A percentile compares a stretch with the other conserved stretches of the same genome.
phyloP scores from a whole-genome alignment of 192 early-diverging fungal species.

The Coemansia sp. region DNA sequence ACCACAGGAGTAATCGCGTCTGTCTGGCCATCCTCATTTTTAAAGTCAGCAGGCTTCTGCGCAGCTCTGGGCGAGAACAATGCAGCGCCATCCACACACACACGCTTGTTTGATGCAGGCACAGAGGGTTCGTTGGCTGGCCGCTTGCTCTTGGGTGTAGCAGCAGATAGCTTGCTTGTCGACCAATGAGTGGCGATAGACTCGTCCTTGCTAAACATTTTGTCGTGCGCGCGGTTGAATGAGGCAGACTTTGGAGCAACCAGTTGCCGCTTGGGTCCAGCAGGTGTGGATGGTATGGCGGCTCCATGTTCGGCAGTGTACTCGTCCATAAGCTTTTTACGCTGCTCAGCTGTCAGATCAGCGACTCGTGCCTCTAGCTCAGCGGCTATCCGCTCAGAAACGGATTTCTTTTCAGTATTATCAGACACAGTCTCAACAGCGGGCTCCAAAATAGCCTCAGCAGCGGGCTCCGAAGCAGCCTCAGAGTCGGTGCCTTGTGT shows the following conservation, averaged over 20 bases:
- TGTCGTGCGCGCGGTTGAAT: conserved; percentile 39
- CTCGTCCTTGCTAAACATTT: conserved; percentile 31
- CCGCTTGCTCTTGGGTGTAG: conserved; percentile 40
- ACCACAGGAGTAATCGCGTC: too few relatives aligned
- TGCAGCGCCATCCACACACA: conserved; percentile 30
- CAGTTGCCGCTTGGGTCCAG: neutral
- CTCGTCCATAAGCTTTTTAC: conserved; percentile 15
- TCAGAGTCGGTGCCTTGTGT: neutral
- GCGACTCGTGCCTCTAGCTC: conserved; percentile 31
- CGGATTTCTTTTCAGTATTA: too few relatives aligned
- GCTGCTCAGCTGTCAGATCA: conserved; percentile 22
- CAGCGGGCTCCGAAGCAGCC: neutral
- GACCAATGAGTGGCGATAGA: conserved; percentile 48
- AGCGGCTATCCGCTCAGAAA: conserved; percentile 22
- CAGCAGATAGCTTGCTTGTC: conserved; percentile 19
- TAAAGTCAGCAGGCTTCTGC: too few relatives aligned
- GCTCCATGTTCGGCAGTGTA: conserved; percentile 6
- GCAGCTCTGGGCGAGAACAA: too few relatives aligned
- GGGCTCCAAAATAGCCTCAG: neutral
- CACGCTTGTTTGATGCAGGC: conserved; percentile 30
- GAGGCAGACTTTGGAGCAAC: conserved; percentile 10
- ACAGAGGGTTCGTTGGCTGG: conserved; percentile 1
- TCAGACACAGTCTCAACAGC: neutral
- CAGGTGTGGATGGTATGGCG: too few relatives aligned
- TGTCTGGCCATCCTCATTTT: too few relatives aligned